Base-by-base conservation (phyloP, 805 yeast genomes). In the Priceomyces fermenticarens region DNA sequence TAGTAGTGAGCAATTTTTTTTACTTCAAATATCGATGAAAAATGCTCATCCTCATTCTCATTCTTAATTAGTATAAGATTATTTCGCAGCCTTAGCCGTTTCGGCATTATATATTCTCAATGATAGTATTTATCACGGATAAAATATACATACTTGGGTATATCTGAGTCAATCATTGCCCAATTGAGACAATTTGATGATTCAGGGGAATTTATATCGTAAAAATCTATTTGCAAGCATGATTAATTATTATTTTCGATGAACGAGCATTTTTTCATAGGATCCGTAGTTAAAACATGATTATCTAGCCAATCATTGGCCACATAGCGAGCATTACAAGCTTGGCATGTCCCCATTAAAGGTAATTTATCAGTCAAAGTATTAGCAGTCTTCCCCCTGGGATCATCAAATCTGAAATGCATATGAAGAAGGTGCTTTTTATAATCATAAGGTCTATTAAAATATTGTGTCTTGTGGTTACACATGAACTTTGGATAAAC, bases 151-250 rank as follows among this genome's bases (percentile, higher is more conserved):
- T 5, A 20, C 64, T 73, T 63, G 46, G 88, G 82, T 54, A 82
- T 81, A 86, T 80, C 77, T 43, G 63, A 20, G 8, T 5, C 25
- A 20, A 71, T 10, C 59, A 80, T 9, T 64, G 78, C 36, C 69
- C 72, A 51, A 67, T 67, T 43, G 80, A 87, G 87, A 16, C 88
- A 88, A 37, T 64, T 66, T 2, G 70, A 79, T 25, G 78, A 81
- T 2, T 72, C 80, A 64, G 67, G 81, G n/a, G 40, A 87, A 82
- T 60, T 75, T 82, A 3, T 82, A 81, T 53, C 72, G 77, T 27
- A 81, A 86, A 0, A 86, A 0, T 75, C 86, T 1, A 81, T 82
- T 46, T 82, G 81, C 65, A 78, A 75, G 49, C 85, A 81, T 58
- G 80, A 85, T 13, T 72, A 80, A 41, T 67, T 73, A 38, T 30